Conservation (phyloP, 768 basidiomycete genomes). For the Suillus lakei region DNA sequence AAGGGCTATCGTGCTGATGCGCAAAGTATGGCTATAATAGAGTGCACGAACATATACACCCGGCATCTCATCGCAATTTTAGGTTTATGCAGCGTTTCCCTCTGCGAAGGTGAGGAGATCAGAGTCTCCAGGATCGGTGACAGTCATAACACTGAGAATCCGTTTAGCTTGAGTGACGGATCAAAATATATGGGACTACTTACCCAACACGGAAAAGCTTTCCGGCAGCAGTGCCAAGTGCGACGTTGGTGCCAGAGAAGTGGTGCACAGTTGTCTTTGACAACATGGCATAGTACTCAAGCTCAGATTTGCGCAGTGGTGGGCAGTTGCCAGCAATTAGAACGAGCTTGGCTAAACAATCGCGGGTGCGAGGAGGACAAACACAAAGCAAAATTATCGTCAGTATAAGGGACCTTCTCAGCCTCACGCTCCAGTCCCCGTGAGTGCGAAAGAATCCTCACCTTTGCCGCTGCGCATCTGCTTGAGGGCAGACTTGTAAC, state of each 20-base stretch:
- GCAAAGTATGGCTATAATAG: background rate
- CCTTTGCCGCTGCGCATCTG: slow-evolving; percentile 98
- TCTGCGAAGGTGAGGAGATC: slow-evolving; percentile 91
- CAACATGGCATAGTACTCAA: slow-evolving; percentile 99
- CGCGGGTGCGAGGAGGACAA: slow-evolving; percentile 14
- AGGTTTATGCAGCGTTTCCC: slow-evolving; percentile 56
- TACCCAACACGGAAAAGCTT: slow-evolving; percentile 99
- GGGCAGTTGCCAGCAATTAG: slow-evolving; percentile 99
- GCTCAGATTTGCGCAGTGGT: slow-evolving; percentile 97
- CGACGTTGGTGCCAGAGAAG: slow-evolving; percentile 96
- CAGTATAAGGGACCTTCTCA: slow-evolving; percentile 98
- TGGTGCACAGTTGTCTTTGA: slow-evolving; percentile 99
- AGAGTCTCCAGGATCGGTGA: slow-evolving; percentile 95
- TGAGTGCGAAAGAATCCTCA: slow-evolving; percentile 63
- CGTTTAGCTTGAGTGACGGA: background rate
- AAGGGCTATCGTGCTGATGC: background rate
- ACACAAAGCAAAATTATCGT: slow-evolving; percentile 41
- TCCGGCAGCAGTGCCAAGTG: slow-evolving; percentile 98
- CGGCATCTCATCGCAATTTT: slow-evolving; percentile 3
- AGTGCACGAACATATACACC: background rate
- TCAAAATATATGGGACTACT: slow-evolving; percentile 22
- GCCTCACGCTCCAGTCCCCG: slow-evolving; percentile 97
- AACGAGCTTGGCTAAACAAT: slow-evolving; percentile 87
- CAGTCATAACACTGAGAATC: slow-evolving; percentile 86
- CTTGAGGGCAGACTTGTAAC: slow-evolving; percentile 98